Base-by-base conservation (phyloP, 176 grass and related monocot species). In the Triticum dicoccoides region DNA sequence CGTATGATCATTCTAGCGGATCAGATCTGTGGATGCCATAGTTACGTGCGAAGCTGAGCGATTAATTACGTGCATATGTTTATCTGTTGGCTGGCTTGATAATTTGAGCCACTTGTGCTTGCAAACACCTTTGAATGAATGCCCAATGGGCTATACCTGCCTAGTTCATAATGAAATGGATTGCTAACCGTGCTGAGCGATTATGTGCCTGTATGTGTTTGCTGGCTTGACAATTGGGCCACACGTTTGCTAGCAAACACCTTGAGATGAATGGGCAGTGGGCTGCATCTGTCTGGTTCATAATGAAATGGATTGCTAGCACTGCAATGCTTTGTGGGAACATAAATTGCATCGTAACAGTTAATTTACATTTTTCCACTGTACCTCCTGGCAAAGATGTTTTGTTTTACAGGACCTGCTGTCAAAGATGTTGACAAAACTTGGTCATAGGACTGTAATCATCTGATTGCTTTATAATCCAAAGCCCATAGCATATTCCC, bases 1-100 rank as follows among this genome's bases (percentile, higher is more conserved):
- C 38, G 67, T 75, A 65, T 30, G 61, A 87, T 67, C 79, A 54
- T 67, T 82, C 34, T 52, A 67, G 44, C 23, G 38, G 64, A 78
- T 86, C n/a, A 80, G 32, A 24, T 10, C n/a, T 77, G 18, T 63
- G 6, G 32, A 29, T 70, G 27, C 17, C 17, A 6, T 79, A 54
- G 5, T 61, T 88, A 32, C 45, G 8, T 51, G 17, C 14, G 56
- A 62, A 12, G 38, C 14, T 37, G 34, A 13, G 9, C 33, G 2
- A 79, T 79, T 52, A 32, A 62, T 4, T 5, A 24, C 21, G 20
- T 59, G 34, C 64, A 12, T 64, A 4, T 32, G 15, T 15, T 1
- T 73, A 12, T 64, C 4, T 13, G 15, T 15, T 1, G 35, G 11
- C 29, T 73, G 37, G 42, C 76, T 84, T 39, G 17, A 41, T 34